Percentiles rank a stretch among this genome's conserved stretches.
Conservation (phyloP, 768 basidiomycete genomes). For the Cyclocybe cylindracea region DNA sequence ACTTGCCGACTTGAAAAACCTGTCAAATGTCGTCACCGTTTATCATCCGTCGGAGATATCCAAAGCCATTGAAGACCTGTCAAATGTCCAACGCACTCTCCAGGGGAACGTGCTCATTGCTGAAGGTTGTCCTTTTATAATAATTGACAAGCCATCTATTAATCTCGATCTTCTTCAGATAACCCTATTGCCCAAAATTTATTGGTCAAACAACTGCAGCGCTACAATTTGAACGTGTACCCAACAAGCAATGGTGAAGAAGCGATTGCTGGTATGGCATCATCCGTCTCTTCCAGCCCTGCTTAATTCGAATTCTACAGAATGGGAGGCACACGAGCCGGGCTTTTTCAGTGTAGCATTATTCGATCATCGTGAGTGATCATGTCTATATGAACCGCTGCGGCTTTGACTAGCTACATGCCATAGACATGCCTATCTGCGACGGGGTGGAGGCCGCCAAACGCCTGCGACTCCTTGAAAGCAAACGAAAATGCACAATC, state of each 20-base stretch:
- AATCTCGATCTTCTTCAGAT: conserved; percentile 37
- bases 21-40: conserved; percentile 44
- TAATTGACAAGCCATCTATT: not conserved
- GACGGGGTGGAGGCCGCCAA: conserved; percentile 79
- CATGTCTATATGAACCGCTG: not conserved
- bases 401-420: not conserved
- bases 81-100: conserved; percentile 51
- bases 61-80: conserved; percentile 47
- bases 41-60: conserved; percentile 36
- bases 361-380: conserved; percentile 69
- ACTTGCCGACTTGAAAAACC: conserved; percentile 58
- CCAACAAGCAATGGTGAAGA: conserved; percentile 71
- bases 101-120: conserved; percentile 72
- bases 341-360: conserved; percentile 71
- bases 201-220: conserved; percentile 66
- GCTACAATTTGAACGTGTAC: conserved; percentile 57
- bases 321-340: conserved; percentile 69
- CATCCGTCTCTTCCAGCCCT: not conserved
- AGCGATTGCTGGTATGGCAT: conserved; percentile 51
- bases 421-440: conserved; percentile 75
- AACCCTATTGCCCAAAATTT: conserved; percentile 72
- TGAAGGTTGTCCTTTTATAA: conserved; percentile 48
- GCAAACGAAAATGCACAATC: conserved; percentile 48
- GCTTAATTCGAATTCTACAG: conserved; percentile 28
- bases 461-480: conserved; percentile 59